These are phyloP conservation scores for Scheffersomyces amazonensis DNA, from an alignment of 805 yeast genomes.

Conservation along the genomic window DNA sequence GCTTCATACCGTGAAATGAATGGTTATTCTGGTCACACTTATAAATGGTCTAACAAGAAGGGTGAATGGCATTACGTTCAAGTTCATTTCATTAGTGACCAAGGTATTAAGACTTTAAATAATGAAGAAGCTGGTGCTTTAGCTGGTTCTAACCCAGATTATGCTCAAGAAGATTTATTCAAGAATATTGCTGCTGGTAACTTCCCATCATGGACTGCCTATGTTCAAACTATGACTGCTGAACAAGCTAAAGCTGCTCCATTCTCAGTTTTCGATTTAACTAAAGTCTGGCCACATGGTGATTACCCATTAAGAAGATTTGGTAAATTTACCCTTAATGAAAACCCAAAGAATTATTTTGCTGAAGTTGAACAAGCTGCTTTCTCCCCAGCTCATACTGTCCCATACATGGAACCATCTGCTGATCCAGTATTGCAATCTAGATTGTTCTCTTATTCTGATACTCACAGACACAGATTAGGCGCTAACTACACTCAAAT, in stretches of 20 bases:
- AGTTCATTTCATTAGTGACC: slow-evolving; percentile 69
- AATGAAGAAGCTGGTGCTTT: slow-evolving; percentile 67
- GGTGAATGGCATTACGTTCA: slow-evolving; percentile 81
- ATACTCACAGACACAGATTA: slow-evolving; percentile 74
- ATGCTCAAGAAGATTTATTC: slow-evolving; percentile 76
- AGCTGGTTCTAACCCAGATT: slow-evolving; percentile 80
- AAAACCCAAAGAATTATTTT: slow-evolving; percentile 82
- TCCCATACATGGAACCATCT: slow-evolving; percentile 72
- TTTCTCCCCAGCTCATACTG: slow-evolving; percentile 69
- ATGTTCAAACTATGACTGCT: slow-evolving; percentile 82
- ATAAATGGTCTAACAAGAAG: slow-evolving; percentile 72
- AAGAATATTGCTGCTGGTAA: slow-evolving; percentile 76
- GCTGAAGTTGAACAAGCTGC: slow-evolving; percentile 67
- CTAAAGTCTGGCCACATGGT: slow-evolving; percentile 89
- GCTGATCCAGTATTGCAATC: slow-evolving; percentile 79
- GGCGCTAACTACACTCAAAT: slow-evolving; percentile 77
- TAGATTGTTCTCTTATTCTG: slow-evolving; percentile 72
- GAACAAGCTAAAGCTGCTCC: slow-evolving; percentile 72
- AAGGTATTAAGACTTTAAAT: slow-evolving; percentile 50
- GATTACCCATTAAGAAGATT: slow-evolving; percentile 84
- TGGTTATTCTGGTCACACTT: slow-evolving; percentile 83
- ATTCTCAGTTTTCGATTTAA: slow-evolving; percentile 84
- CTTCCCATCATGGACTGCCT: slow-evolving; percentile 80
- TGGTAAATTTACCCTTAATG: slow-evolving; percentile 76
- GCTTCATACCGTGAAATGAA: slow-evolving; percentile 72